Base-by-base conservation (phyloP, 2,329 filamentous ascomycete genomes). In the Sporothrix euskadiensis region DNA sequence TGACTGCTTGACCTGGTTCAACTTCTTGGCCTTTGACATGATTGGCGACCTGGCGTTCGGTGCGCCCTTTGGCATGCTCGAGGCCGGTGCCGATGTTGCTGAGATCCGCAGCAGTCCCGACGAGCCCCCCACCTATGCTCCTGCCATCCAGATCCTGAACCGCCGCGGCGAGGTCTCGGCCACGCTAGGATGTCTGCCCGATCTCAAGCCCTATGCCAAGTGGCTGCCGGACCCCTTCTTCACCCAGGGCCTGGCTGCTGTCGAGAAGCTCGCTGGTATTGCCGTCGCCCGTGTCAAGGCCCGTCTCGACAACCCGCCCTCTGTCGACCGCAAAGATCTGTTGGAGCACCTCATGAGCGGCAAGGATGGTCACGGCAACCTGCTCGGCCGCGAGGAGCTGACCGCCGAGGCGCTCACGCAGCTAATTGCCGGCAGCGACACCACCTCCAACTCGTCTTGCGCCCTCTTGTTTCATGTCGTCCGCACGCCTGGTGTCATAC, bases 401-500 rank as follows among this genome's bases (percentile, higher is more conserved):
- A 97, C 93, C 0, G 94, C 94, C 47, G 94, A 97, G 83, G 94
- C 94, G 0, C 84, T 97, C 22, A 97, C 94, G 0, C 94, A 97
- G 81, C 87, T 97, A 52, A 97, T 94, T 77, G 92, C 92, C 1
- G 92, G 92, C 39, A 90, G 87, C 57, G 92, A 94, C 81, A 94
- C 92, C 0, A 77, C 68, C 9, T 97, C 89, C 70, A 94, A 94
- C 83, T 91, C 94, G 0, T 91, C 91, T 2, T 97, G 94, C 79
- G 94, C 94, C 0, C 86, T 97, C 52, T 86, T 97, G 0, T 97
- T 91, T 83, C 92, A 94, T 84, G 89, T 89, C 41, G 84, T 90
- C 4, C 85, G 86, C 56, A 92, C 92, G 0, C 92, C 92, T 0
- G 85, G 90, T 1, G 73, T 96, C 0, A 81, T 96, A 4, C 79